These are phyloP conservation scores for Arachis stenosperma DNA, from an alignment of 306 rosid species.

Conservation along the genomic window DNA sequence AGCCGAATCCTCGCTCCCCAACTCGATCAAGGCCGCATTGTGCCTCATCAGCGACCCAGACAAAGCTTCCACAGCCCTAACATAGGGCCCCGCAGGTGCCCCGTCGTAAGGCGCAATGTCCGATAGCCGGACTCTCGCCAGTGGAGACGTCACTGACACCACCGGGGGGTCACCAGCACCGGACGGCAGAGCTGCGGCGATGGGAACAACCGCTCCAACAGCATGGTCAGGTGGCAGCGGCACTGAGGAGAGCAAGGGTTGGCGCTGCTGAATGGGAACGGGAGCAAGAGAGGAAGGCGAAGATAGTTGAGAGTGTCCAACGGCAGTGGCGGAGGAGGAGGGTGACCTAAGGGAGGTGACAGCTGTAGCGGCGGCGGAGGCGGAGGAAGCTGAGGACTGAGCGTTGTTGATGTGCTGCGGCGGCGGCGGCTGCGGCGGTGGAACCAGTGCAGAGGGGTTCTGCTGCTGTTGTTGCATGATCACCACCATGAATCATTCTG, in stretches of 20 bases:
- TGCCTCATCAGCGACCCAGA: conserved; percentile 76
- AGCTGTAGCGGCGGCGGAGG: conserved; percentile 37
- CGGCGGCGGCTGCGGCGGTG: conserved; percentile 29
- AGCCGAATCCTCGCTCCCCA: conserved; percentile 70
- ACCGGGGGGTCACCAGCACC: conserved; percentile 52
- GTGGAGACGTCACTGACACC: conserved; percentile 33
- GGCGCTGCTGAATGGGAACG: conserved; percentile 49
- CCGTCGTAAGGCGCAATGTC: conserved; percentile 83
- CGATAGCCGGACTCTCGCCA: conserved; percentile 73
- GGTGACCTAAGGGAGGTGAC: conserved; percentile 71
- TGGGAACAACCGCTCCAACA: conserved; percentile 31
- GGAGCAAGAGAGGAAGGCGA: conserved; percentile 41
- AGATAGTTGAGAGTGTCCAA: conserved; percentile 47
- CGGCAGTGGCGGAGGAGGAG: conserved; percentile 45
- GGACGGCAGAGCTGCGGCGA: conserved; percentile 51
- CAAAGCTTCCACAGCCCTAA: conserved; percentile 73
- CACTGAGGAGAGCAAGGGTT: conserved; percentile 41
- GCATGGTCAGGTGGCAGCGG: conserved; percentile 46
- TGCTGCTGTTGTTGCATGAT: conserved; percentile 77
- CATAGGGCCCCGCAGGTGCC: conserved; percentile 63
- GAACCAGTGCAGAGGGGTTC: conserved; percentile 64
- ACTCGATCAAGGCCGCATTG: conserved; percentile 83
- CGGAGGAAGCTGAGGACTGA: conserved; percentile 49
- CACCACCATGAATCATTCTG: conserved; percentile 87
- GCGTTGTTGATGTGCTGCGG: conserved; percentile 63